These are phyloP conservation scores for Jasminum sambac DNA, from an alignment of 257 asterid species.

Conservation along the genomic window DNA sequence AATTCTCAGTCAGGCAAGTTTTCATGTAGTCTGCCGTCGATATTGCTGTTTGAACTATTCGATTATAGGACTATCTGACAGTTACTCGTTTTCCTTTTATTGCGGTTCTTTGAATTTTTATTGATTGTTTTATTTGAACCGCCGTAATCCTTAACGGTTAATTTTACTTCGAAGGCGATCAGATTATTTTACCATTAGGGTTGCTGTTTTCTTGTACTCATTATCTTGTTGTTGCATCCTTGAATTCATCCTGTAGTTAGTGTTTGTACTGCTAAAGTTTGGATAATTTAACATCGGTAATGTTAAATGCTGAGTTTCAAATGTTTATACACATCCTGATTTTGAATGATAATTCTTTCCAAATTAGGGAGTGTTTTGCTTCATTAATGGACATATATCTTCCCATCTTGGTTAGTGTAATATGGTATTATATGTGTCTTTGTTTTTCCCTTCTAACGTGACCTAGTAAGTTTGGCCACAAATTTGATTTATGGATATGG, in stretches of 20 bases:
- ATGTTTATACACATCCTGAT: not conserved
- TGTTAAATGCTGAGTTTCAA: not conserved
- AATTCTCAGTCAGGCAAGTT: conserved; percentile 66
- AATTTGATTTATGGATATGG: not conserved
- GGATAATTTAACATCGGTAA: not conserved
- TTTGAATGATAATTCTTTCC: not conserved
- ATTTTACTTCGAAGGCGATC: not conserved
- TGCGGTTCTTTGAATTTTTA: not conserved
- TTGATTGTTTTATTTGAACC: not conserved
- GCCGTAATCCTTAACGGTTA: not conserved
- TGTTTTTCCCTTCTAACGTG: not conserved
- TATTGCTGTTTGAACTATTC: not conserved
- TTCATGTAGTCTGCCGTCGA: not conserved
- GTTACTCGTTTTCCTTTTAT: conserved; percentile 1
- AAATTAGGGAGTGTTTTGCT: not conserved
- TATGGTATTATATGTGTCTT: not conserved
- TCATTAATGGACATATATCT: not conserved
- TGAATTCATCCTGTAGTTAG: not conserved
- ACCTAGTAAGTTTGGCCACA: not conserved
- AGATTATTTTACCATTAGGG: not conserved
- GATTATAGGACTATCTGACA: conserved; percentile 4
- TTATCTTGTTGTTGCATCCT: not conserved
- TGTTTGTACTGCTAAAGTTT: not conserved
- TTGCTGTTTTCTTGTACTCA: not conserved
- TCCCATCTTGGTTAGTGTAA: not conserved